Evolutionary conservation across 805 yeast species (phyloP).

Genomic region (Myxozyma sirexii): DNA sequence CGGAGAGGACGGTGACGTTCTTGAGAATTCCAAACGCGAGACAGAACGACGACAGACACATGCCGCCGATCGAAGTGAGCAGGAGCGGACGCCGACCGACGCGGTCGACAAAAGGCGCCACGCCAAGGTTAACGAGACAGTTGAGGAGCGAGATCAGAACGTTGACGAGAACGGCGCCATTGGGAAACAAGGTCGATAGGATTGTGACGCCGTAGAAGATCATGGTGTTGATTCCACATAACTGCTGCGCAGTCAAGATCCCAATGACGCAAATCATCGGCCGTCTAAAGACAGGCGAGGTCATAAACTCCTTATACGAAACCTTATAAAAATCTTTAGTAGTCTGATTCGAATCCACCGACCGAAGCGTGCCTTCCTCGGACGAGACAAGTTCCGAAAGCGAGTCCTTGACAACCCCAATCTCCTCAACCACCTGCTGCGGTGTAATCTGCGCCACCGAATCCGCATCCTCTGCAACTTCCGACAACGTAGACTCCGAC

Average conservation of each 20-base stretch:
- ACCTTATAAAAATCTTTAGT: conserved; percentile 24
- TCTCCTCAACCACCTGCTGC: background rate
- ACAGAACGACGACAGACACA: conserved; percentile 66
- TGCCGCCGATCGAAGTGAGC: conserved; percentile 62
- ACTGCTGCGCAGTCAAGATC: conserved; percentile 81
- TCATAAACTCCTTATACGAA: conserved; percentile 49
- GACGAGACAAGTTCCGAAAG: conserved; percentile 8
- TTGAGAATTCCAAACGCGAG: conserved; percentile 68
- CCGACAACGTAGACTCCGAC: conserved; percentile 29
- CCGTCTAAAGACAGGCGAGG: conserved; percentile 53
- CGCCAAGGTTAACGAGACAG: conserved; percentile 67
- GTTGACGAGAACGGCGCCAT: conserved; percentile 69
- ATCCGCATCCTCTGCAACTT: conserved; percentile 14
- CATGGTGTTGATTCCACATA: conserved; percentile 90
- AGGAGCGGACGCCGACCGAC: conserved; percentile 76
- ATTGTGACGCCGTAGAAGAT: conserved; percentile 92
- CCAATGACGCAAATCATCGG: conserved; percentile 70
- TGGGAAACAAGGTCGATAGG: conserved; percentile 70
- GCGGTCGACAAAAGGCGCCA: conserved; percentile 76
- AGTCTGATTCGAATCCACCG: conserved; percentile 27
- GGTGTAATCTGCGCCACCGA: conserved; percentile 10
- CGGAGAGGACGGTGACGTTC: conserved; percentile 53
- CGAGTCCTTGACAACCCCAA: background rate
- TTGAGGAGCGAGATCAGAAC: conserved; percentile 76
- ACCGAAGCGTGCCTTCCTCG: conserved; percentile 31